Evolutionary conservation across 2,329 filamentous ascomycete species (phyloP).

Genomic region (Tolypocladium album): DNA sequence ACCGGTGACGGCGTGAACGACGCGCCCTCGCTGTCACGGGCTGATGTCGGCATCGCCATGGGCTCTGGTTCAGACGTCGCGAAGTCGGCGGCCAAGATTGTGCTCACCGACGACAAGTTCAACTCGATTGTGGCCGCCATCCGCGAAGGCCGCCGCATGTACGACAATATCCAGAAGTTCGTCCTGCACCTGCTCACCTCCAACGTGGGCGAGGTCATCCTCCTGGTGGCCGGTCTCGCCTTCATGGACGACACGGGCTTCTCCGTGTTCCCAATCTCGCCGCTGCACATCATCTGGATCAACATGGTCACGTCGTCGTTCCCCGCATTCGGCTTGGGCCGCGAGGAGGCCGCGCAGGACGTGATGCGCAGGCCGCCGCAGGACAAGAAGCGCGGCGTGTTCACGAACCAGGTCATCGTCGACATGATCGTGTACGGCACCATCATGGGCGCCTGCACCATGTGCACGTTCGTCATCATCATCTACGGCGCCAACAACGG

Average conservation of each 20-base stretch:
- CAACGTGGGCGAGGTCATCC: conserved; percentile 76
- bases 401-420: conserved; percentile 64
- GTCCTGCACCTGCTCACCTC: conserved; percentile 69
- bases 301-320: conserved; percentile 87
- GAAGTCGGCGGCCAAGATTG: conserved; percentile 72
- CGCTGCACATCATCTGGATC: conserved; percentile 85
- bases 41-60: conserved; percentile 86
- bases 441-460: conserved; percentile 62
- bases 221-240: conserved; percentile 68
- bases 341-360: conserved; percentile 63
- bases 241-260: conserved; percentile 64
- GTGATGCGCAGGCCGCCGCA: conserved; percentile 76
- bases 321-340: conserved; percentile 79
- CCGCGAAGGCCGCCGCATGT: conserved; percentile 73
- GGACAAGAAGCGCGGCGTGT: conserved; percentile 55
- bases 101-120: conserved; percentile 81
- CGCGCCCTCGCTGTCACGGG: conserved; percentile 66
- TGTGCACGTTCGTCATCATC: conserved; percentile 55
- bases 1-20: conserved; percentile 86
- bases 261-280: conserved; percentile 78
- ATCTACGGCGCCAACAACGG: conserved; percentile 46
- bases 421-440: conserved; percentile 74
- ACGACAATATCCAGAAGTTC: conserved; percentile 85
- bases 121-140: conserved; percentile 76
- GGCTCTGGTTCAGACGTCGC: conserved; percentile 80